phyloP scores from a whole-genome alignment of 2,329 filamentous ascomycete species.

The Colletotrichum acutatum region DNA sequence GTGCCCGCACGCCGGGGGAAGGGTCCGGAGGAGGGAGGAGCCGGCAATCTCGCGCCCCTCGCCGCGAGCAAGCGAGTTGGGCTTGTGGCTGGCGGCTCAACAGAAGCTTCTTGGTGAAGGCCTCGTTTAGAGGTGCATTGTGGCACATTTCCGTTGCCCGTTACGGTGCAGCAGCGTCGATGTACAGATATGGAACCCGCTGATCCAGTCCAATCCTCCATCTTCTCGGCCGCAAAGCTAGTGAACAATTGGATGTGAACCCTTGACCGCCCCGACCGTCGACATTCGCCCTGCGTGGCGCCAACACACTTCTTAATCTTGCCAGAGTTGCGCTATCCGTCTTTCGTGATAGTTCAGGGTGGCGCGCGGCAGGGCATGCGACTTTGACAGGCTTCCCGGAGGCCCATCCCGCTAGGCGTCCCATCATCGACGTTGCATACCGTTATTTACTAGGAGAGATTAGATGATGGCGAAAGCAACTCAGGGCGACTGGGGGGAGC shows the following conservation, averaged over 20 bases:
- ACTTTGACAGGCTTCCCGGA: constrained; percentile 26
- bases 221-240: constrained; percentile 18
- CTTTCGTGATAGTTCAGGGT: neutral
- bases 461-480: neutral
- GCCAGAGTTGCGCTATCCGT: neutral
- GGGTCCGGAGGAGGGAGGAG: neutral
- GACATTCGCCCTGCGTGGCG: constrained; percentile 1
- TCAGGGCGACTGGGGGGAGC: neutral
- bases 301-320: neutral
- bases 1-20: neutral
- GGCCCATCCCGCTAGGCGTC: constrained; percentile 1
- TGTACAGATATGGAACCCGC: neutral
- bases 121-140: neutral
- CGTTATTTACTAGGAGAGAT: neutral
- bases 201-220: neutral
- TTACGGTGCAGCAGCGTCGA: constrained; percentile 7
- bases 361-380: constrained; percentile 13
- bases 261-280: constrained; percentile 14
- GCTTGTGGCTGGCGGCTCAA: neutral
- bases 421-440: constrained; percentile 7
- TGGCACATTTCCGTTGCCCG: constrained; percentile 14
- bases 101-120: neutral
- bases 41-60: neutral
- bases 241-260: neutral
- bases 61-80: neutral